Percentiles rank a stretch among this genome's conserved stretches.
phyloP scores from a whole-genome alignment of 2,329 filamentous ascomycete genomes.

The Colletotrichum costaricense region DNA sequence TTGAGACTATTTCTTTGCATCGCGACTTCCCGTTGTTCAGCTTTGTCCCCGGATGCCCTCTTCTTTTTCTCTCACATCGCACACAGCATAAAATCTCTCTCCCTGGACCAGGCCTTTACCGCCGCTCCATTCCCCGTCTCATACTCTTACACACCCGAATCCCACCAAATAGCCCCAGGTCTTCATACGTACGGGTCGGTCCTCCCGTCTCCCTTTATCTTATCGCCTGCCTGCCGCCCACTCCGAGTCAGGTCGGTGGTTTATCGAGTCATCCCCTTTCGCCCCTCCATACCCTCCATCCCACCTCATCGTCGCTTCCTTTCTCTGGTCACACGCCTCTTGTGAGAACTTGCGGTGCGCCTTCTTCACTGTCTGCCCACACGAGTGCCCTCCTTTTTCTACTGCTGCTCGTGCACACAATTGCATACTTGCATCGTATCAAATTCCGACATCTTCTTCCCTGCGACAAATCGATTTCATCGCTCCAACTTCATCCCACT shows the following conservation, averaged over 20 bases:
- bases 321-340: slow-evolving; percentile 22
- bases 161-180: no score
- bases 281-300: slow-evolving; percentile 29
- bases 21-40: neutral
- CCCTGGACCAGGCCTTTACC: neutral
- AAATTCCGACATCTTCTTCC: neutral
- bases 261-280: slow-evolving; percentile 29
- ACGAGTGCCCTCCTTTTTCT: neutral
- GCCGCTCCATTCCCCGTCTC: neutral
- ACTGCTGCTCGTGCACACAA: neutral
- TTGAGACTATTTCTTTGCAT: neutral
- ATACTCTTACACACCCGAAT: neutral
- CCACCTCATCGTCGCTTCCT: neutral
- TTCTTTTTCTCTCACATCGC: neutral
- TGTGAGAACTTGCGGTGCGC: slow-evolving; percentile 1
- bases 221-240: slow-evolving; percentile 16
- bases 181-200: neutral
- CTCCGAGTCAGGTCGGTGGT: slow-evolving; percentile 26
- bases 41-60: neutral
- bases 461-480: neutral
- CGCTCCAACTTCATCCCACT: neutral
- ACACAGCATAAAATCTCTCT: neutral
- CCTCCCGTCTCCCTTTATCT: slow-evolving; percentile 17
- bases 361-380: neutral
- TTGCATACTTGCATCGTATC: neutral